Conservation (phyloP, 768 basidiomycete genomes). For the Amanita thiersii region DNA sequence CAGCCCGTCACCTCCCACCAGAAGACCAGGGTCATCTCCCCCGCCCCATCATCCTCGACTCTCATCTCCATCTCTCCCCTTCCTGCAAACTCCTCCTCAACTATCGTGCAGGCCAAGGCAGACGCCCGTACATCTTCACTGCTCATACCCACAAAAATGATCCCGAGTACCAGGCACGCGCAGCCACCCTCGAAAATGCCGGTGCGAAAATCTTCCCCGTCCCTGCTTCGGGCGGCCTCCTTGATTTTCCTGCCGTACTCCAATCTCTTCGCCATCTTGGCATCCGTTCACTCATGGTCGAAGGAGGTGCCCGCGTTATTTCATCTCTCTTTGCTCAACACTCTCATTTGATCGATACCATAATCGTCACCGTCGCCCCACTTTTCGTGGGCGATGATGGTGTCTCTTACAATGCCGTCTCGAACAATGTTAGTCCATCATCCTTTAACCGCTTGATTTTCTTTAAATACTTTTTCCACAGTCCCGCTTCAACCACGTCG, state of each 20-base stretch:
- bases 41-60: slow-evolving; percentile 79
- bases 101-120: slow-evolving; percentile 46
- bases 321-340: slow-evolving; percentile 47
- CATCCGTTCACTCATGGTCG: slow-evolving; percentile 83
- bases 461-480: background rate
- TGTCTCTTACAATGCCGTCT: slow-evolving; percentile 39
- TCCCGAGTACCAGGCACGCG: slow-evolving; percentile 24
- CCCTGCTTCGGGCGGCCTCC: slow-evolving; percentile 8
- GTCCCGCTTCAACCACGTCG: slow-evolving; percentile 17
- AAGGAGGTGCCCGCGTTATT: slow-evolving; percentile 86
- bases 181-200: slow-evolving; percentile 40
- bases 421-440: slow-evolving; percentile 13
- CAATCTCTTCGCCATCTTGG: slow-evolving; percentile 42
- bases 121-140: slow-evolving; percentile 70
- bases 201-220: slow-evolving; percentile 55
- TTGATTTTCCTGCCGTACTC: slow-evolving; percentile 45
- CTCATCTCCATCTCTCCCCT: slow-evolving; percentile 54
- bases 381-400: slow-evolving; percentile 72
- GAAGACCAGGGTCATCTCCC: slow-evolving; percentile 44
- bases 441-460: background rate
- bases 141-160: slow-evolving; percentile 15
- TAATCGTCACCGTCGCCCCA: slow-evolving; percentile 86
- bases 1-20: slow-evolving; percentile 52
- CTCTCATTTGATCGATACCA: slow-evolving; percentile 46
- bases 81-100: slow-evolving; percentile 68